Base-by-base conservation (phyloP, 2,329 filamentous ascomycete genomes). In the Blumeria graminis region DNA sequence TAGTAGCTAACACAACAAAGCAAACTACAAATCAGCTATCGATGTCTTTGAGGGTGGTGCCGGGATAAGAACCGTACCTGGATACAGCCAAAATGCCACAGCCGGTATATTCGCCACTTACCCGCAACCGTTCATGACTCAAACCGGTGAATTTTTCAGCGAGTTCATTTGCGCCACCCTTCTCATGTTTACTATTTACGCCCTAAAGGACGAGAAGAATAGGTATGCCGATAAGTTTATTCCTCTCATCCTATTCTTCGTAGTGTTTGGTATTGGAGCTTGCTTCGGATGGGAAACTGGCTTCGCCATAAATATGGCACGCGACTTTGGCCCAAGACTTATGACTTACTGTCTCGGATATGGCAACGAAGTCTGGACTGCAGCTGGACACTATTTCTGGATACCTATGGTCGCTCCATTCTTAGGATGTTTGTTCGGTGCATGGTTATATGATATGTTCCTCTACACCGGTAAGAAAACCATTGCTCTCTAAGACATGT, bases 261-360 rank as follows among this genome's bases (percentile, higher is more conserved):
- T 86, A 33, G 78, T 86, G 58, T 86, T 86, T 63, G 83, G 81
- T 9, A 81, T 86, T 41, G 82, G 81, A 22, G 79, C 80, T 41
- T 83, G 80, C 64, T 86, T 84, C 62, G 83, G 83, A 3, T 86
- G 81, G 80, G 77, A 86, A 65, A 88, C 83, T 0, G 82, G 82
- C 28, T 87, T 84, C 68, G 82, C 82, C 13, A 84, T 86, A 60
- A 86, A 86, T 64, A 66, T 84, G 45, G 82, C 82, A 38, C 73
- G 83, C 66, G 83, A 87, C 61, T 83, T 86, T 64, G 80, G 62
- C 3, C 82, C 82, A 13, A 71, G 83, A 22, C 66, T 86, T 48
- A 75, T 83, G 58, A 76, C 76, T 1, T 83, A 80, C 63, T 76
- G 80, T 63, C 63, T 86, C 56, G 83, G 83, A 1, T 87, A 87